A percentile compares a stretch with the other conserved stretches of the same genome.
These are phyloP conservation scores for Sporothrix mexicana DNA, from an alignment of 2,329 filamentous ascomycete genomes.

Conservation along the genomic window DNA sequence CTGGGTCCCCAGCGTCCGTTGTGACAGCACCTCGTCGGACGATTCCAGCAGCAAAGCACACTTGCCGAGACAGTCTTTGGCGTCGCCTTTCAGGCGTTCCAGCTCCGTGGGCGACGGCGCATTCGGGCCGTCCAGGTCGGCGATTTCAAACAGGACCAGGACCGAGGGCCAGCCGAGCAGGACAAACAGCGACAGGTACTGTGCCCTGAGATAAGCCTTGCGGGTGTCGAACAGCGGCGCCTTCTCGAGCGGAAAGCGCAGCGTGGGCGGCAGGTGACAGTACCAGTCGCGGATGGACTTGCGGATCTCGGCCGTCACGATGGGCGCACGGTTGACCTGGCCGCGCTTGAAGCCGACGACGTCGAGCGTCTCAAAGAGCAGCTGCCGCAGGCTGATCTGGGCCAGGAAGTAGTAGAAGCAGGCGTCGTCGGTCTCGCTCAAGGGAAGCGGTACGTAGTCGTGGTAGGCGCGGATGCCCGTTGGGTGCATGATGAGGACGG, in stretches of 20 bases:
- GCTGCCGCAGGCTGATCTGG: neutral
- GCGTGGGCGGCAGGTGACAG: neutral
- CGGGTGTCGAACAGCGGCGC: neutral
- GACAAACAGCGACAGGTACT: neutral
- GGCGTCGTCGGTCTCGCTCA: neutral
- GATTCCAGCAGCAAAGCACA: neutral
- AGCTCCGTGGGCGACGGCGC: neutral
- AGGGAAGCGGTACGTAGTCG: neutral
- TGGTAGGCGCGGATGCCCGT: neutral
- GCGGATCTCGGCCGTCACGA: neutral
- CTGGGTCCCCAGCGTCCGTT: neutral
- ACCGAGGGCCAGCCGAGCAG: neutral
- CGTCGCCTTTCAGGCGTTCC: neutral
- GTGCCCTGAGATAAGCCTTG: neutral
- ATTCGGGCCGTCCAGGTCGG: neutral
- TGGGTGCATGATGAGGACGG: neutral
- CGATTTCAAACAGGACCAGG: neutral
- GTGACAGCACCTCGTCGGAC: neutral
- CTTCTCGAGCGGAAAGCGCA: neutral
- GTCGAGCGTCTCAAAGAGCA: neutral
- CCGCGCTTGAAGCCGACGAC: constrained; percentile 1
- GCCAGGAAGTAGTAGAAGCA: neutral
- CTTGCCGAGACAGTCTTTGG: constrained; percentile 10
- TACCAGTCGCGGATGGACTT: constrained; percentile 9
- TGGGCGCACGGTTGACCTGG: neutral